Evolutionary conservation across 805 yeast genomes (phyloP).

Genomic region (Starmerella sirachaensis): DNA sequence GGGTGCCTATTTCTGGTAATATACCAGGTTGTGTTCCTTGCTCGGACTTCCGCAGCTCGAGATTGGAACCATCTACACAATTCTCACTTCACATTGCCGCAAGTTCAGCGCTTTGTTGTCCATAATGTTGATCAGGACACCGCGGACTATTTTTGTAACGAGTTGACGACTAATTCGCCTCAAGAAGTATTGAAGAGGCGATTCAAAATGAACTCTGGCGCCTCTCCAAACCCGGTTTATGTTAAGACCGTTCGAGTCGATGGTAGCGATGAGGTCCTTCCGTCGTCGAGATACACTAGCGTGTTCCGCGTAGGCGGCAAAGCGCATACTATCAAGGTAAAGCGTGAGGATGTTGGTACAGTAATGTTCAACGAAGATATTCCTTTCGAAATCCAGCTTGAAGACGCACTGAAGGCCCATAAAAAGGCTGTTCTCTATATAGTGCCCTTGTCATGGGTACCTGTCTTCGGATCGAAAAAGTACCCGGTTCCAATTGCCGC

Average conservation of each 20-base stretch:
- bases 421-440: slow-evolving; percentile 6
- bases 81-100: slow-evolving; percentile 11
- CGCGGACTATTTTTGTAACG: background rate
- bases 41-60: slow-evolving; percentile 23
- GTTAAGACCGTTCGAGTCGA: background rate
- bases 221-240: background rate
- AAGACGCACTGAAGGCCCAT: background rate
- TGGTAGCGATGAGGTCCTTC: background rate
- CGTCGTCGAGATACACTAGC: background rate
- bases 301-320: background rate
- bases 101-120: slow-evolving; percentile 16
- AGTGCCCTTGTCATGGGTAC: slow-evolving; percentile 12
- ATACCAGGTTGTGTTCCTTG: slow-evolving; percentile 23
- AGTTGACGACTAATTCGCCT: background rate
- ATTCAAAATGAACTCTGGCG: background rate
- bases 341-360: background rate
- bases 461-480: slow-evolving; percentile 5
- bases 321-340: background rate
- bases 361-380: background rate
- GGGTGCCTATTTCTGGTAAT: slow-evolving; percentile 18
- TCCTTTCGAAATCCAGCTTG: background rate
- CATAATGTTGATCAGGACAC: background rate
- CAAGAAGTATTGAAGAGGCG: background rate
- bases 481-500: slow-evolving; percentile 13
- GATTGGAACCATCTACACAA: slow-evolving; percentile 24